These are phyloP conservation scores for Apiospora aurea DNA, from an alignment of 2,329 filamentous ascomycete species.

Conservation along the genomic window DNA sequence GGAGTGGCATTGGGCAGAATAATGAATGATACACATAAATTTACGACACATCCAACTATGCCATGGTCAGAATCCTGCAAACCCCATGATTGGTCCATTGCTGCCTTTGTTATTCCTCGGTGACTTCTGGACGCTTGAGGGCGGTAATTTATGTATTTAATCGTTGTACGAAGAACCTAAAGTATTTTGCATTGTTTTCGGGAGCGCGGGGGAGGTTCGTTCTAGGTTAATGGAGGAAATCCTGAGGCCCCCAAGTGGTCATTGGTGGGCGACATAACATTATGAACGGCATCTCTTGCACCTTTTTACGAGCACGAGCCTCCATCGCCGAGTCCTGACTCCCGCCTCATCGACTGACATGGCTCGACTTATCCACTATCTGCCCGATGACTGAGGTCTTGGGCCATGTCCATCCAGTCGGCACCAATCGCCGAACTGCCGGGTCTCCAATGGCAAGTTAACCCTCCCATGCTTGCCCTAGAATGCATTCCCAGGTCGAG, in stretches of 20 bases:
- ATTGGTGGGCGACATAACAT: not conserved
- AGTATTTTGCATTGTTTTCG: not conserved
- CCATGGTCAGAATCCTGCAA: not conserved
- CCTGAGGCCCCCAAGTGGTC: not conserved
- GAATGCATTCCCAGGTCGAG: not conserved
- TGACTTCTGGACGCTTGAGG: not conserved
- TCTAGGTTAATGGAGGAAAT: not conserved
- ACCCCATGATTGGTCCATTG: not conserved
- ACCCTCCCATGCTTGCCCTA: not conserved
- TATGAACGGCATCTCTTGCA: not conserved
- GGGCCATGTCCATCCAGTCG: slow-evolving; percentile 12
- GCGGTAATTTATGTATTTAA: not conserved
- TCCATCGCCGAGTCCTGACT: slow-evolving; percentile 15
- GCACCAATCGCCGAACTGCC: slow-evolving; percentile 18
- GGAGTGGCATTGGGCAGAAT: not conserved
- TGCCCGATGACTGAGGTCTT: slow-evolving; percentile 2
- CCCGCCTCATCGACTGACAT: slow-evolving; percentile 16
- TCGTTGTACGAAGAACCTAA: not conserved
- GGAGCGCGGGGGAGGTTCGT: not conserved
- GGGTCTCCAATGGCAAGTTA: slow-evolving; percentile 5
- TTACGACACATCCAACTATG: not conserved
- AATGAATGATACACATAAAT: slow-evolving; percentile 15
- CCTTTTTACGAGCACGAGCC: not conserved
- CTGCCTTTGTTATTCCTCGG: not conserved
- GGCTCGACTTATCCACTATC: slow-evolving; percentile 18